Percentiles rank a stretch among this genome's conserved stretches.
phyloP scores from a whole-genome alignment of 129 eudicot species.

The Helianthus tuberosus region DNA sequence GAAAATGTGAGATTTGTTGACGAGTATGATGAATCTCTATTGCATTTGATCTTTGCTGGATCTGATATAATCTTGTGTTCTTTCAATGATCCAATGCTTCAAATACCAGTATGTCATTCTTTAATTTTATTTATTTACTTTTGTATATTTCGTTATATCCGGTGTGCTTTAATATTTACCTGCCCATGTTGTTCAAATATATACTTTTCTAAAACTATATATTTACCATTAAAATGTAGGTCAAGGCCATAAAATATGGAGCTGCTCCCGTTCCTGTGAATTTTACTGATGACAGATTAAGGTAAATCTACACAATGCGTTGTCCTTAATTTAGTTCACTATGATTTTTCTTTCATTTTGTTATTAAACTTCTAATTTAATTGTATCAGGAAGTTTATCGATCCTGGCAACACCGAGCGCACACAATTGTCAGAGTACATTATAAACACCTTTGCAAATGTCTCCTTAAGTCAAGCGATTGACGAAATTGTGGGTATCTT shows the following conservation, averaged over 20 bases:
- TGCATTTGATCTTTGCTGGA: slow-evolving; percentile 60
- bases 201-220: neutral
- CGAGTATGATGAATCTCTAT: slow-evolving; percentile 53
- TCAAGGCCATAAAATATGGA: slow-evolving; percentile 59
- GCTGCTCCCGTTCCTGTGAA: slow-evolving; percentile 47
- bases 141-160: neutral
- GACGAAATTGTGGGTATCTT: slow-evolving; percentile 54
- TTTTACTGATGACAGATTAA: slow-evolving; percentile 37
- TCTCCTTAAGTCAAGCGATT: slow-evolving; percentile 49
- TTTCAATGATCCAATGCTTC: slow-evolving; percentile 53
- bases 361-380: neutral
- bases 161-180: neutral
- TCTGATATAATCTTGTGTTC: slow-evolving; percentile 60
- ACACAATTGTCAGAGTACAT: slow-evolving; percentile 45
- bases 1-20: slow-evolving; percentile 48
- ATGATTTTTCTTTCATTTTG: neutral
- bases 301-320: slow-evolving; percentile 32
- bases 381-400: slow-evolving; percentile 37
- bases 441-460: slow-evolving; percentile 48
- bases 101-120: slow-evolving; percentile 47
- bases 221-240: slow-evolving; percentile 26
- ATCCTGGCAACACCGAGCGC: slow-evolving; percentile 34
- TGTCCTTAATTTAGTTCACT: neutral
- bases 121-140: neutral
- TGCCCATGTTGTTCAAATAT: neutral